Percentiles rank a stretch among this genome's conserved stretches.
Evolutionary conservation across 305 asterid species (phyloP).

Genomic region (Fraxinus latifolia): DNA sequence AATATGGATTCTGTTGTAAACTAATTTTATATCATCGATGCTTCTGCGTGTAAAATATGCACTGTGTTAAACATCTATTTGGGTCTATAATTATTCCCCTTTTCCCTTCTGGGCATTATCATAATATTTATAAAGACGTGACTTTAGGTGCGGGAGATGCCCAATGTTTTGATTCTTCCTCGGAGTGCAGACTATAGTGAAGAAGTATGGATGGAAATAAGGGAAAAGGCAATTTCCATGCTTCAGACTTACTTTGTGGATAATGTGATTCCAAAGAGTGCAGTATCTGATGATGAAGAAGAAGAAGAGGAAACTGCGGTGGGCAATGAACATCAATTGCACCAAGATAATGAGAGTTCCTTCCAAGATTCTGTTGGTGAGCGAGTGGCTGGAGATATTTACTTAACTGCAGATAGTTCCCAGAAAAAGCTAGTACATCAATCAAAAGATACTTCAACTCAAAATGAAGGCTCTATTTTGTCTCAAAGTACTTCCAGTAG

Average conservation of each 20-base stretch:
- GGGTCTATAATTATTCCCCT: background rate
- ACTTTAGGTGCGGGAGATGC: constrained; percentile 93
- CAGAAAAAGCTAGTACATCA: constrained; percentile 51
- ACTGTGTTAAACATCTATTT: background rate
- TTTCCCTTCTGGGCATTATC: background rate
- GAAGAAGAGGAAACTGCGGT: constrained; percentile 61
- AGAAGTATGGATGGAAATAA: constrained; percentile 99
- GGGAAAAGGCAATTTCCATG: constrained; percentile 81
- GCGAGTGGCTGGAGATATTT: constrained; percentile 49
- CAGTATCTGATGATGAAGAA: constrained; percentile 84
- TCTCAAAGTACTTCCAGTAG: constrained; percentile 56
- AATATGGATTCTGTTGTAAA: background rate
- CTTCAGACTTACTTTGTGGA: constrained; percentile 76
- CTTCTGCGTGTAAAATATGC: background rate
- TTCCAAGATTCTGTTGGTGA: constrained; percentile 57
- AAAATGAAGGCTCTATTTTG: constrained; percentile 55
- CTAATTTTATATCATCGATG: background rate
- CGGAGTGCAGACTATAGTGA: constrained; percentile 99
- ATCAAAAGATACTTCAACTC: constrained; percentile 60
- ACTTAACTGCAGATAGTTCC: constrained; percentile 58
- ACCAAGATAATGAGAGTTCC: constrained; percentile 50
- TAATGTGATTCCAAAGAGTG: constrained; percentile 62
- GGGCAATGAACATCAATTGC: constrained; percentile 49
- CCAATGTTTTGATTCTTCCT: constrained; percentile 97
- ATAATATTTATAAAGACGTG: constrained; percentile 14